A percentile compares a stretch with the other conserved stretches of the same genome.
phyloP scores from a whole-genome alignment of 148 eudicot species.

The Arbutus unedo region DNA sequence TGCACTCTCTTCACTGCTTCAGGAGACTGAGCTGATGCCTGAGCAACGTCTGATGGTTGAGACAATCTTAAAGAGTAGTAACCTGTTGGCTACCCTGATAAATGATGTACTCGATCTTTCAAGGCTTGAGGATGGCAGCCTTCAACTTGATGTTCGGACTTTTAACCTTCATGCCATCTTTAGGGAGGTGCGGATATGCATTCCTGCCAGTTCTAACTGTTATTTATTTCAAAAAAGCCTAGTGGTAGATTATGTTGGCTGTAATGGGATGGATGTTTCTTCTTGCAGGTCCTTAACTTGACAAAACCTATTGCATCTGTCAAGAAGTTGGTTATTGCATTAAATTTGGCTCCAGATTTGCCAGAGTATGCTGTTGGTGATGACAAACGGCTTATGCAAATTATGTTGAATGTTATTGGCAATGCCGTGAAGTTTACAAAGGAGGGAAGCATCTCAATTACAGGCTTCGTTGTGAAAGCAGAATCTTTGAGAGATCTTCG shows the following conservation, averaged over 20 bases:
- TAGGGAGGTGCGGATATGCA: constrained; percentile 49
- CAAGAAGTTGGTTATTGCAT: constrained; percentile 54
- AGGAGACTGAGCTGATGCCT: constrained; percentile 75
- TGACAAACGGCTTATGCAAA: constrained; percentile 85
- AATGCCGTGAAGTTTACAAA: constrained; percentile 91
- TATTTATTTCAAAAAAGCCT: neutral
- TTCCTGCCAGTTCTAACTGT: neutral
- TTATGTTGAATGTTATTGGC: constrained; percentile 70
- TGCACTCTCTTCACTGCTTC: constrained; percentile 79
- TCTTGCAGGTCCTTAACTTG: constrained; percentile 66
- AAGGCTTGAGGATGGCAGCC: constrained; percentile 93
- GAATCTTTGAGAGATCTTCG: constrained; percentile 66
- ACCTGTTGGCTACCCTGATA: constrained; percentile 77
- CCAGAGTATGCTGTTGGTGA: constrained; percentile 82
- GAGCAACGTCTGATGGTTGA: constrained; percentile 96
- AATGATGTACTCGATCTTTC: constrained; percentile 94
- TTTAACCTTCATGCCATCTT: constrained; percentile 76
- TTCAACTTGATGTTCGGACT: constrained; percentile 65
- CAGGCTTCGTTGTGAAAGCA: constrained; percentile 57
- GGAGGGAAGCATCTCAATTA: constrained; percentile 69
- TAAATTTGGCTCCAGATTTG: constrained; percentile 60
- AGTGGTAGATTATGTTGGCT: constrained; percentile 7
- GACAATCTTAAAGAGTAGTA: constrained; percentile 84
- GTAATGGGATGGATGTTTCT: constrained; percentile 21
- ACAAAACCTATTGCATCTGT: constrained; percentile 80